Evolutionary conservation across 495 filamentous ascomycete species (phyloP), one percentile per base, ranked within the genome.

Genomic region (Talaromyces borbonicus): DNA sequence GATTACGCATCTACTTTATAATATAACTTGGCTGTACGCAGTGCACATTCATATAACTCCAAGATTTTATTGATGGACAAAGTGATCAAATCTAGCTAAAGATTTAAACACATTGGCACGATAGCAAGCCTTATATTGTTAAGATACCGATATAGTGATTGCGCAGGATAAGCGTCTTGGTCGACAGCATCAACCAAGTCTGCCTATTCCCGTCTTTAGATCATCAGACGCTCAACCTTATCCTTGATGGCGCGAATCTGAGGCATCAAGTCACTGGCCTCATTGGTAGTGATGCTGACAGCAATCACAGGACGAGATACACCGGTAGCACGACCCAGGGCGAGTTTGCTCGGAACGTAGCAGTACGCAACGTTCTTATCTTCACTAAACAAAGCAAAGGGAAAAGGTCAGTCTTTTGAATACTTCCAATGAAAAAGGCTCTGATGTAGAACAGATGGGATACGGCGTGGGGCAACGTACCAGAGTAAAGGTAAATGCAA

Each of bases 221-320:
- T 93, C 79, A 90, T 87, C 46, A 96, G 75, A 56, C 92, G 77
- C 74, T 98, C 92, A 32, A 98, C 87, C 81, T 95, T 92, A 62
- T 90, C 83, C 75, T 90, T 95, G 56, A 97, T 66, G 36, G 73
- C 66, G 48, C 83, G 71, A 62, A 97, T 95, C 75, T 92, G 86
- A 52, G 72, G 72, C 66, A 81, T 81, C 24, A 97, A 73, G 59
- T 96, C 92, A 55, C 77, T 83, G 11, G 85, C 87, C 68, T 96
- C 92, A 74, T 96, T 97, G 54, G 84, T 88, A 29, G 87, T 95
- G 57, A 96, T 90, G 50, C 77, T 82, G 30, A 79, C 81, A 31
- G 85, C 81, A 54, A 98, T 96, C 30, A 98, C 89, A 33, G 87
- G 77, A 29, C 92, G 71, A 53, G 74, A 81, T 42, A 95, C 90